phyloP scores from a whole-genome alignment of 2,329 filamentous ascomycete species.

The Exserohilum rostratum region DNA sequence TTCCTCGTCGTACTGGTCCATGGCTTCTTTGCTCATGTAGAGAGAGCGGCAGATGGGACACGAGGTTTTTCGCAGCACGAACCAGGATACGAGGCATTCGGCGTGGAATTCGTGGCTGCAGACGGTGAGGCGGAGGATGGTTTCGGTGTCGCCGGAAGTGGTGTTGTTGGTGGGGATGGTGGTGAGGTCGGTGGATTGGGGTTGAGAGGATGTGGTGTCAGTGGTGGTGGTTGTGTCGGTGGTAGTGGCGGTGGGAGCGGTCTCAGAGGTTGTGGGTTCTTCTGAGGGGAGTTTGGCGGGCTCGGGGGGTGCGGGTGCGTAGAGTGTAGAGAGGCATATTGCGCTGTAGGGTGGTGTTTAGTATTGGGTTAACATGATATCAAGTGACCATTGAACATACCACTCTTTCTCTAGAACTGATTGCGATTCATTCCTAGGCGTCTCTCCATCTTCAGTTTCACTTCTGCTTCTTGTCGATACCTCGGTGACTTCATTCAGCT shows the following conservation, averaged over 20 bases:
- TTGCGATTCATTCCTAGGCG: slow-evolving; percentile 9
- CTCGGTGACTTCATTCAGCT: slow-evolving; percentile 30
- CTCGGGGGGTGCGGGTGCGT: slow-evolving; percentile 34
- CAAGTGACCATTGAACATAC: slow-evolving; percentile 17
- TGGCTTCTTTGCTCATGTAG: slow-evolving; percentile 31
- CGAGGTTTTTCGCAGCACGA: slow-evolving; percentile 35
- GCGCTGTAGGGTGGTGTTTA: slow-evolving; percentile 27
- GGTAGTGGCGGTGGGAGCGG: slow-evolving; percentile 1
- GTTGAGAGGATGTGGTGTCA: neutral
- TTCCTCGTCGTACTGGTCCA: slow-evolving; percentile 24
- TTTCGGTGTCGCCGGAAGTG: slow-evolving; percentile 16
- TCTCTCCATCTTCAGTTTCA: slow-evolving; percentile 1
- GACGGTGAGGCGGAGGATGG: slow-evolving; percentile 33
- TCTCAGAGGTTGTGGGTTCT: slow-evolving; percentile 11
- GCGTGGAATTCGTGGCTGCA: slow-evolving; percentile 42
- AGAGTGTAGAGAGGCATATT: slow-evolving; percentile 41
- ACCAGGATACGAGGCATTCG: slow-evolving; percentile 42
- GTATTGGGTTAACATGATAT: neutral
- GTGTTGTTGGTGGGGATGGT: slow-evolving; percentile 1
- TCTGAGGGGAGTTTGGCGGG: slow-evolving; percentile 29
- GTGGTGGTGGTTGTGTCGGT: slow-evolving; percentile 1
- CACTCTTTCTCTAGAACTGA: slow-evolving; percentile 37
- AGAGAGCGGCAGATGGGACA: slow-evolving; percentile 41
- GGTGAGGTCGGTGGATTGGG: neutral
- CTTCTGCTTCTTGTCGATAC: slow-evolving; percentile 1